Percentiles rank a stretch among this genome's conserved stretches.
Conservation (phyloP, 2,329 filamentous ascomycete species). For the Rhynchosporium secalis region DNA sequence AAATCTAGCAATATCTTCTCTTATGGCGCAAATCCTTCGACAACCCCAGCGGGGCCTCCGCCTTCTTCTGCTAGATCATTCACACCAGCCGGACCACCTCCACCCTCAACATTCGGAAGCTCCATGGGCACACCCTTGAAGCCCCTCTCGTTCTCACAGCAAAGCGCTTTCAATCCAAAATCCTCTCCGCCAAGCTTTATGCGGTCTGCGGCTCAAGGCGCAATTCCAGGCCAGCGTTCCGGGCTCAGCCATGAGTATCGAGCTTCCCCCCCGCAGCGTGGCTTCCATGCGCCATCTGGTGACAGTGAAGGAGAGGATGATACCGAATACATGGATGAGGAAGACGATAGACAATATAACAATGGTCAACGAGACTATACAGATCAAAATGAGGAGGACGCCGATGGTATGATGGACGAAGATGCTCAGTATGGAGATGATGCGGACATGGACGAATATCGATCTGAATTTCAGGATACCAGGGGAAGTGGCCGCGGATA, state of each 20-base stretch:
- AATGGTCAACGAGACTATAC: constrained; percentile 9
- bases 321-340: constrained; percentile 43
- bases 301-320: constrained; percentile 45
- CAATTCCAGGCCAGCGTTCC: constrained; percentile 46
- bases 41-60: constrained; percentile 57
- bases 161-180: constrained; percentile 31
- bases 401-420: constrained; percentile 43
- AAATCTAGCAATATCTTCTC: constrained; percentile 34
- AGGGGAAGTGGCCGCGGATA: constrained; percentile 34
- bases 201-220: constrained; percentile 20
- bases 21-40: constrained; percentile 47
- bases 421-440: constrained; percentile 45
- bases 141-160: constrained; percentile 42
- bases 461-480: constrained; percentile 37
- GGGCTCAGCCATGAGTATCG: constrained; percentile 50
- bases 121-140: constrained; percentile 43
- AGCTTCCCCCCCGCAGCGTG: constrained; percentile 27
- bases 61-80: constrained; percentile 54
- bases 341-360: constrained; percentile 32
- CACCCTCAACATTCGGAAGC: constrained; percentile 52
- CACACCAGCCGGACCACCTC: constrained; percentile 55
- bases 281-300: constrained; percentile 44
- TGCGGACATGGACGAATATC: constrained; percentile 34
- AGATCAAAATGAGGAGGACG: constrained; percentile 29
- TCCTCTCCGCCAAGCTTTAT: constrained; percentile 29